Evolutionary conservation across 441 rosid species (phyloP).

Genomic region (Rhodomyrtus psidioides): DNA sequence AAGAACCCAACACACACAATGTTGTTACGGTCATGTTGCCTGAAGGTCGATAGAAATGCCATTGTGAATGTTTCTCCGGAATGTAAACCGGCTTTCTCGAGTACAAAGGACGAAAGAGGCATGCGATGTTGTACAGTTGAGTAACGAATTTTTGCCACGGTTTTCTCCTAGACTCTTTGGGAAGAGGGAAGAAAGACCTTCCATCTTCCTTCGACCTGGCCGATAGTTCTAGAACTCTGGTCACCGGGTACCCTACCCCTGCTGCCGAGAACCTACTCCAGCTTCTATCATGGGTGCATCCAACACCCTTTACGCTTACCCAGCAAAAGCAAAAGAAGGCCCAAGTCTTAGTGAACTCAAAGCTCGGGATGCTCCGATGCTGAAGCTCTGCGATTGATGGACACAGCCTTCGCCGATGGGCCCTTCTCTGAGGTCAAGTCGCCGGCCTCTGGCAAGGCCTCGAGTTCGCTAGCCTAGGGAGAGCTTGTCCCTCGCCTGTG

Average conservation of each 20-base stretch:
- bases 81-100: too few relatives aligned
- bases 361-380: constrained; percentile 60
- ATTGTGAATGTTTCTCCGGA: too few relatives aligned
- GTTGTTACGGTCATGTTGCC: too few relatives aligned
- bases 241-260: constrained; percentile 27
- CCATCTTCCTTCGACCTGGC: not conserved
- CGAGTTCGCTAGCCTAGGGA: too few relatives aligned
- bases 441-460: too few relatives aligned
- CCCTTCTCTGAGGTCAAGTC: constrained; percentile 12
- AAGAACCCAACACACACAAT: too few relatives aligned
- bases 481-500: too few relatives aligned
- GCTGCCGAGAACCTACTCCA: constrained; percentile 2
- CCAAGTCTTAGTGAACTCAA: constrained; percentile 66
- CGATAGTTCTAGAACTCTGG: not conserved
- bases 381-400: constrained; percentile 29
- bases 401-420: constrained; percentile 24
- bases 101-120: not conserved
- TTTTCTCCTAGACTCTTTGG: not conserved
- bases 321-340: constrained; percentile 57
- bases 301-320: constrained; percentile 14
- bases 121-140: not conserved
- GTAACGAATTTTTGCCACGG: not conserved
- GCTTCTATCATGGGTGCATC: constrained; percentile 10
- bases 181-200: not conserved
- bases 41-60: too few relatives aligned